phyloP scores from a whole-genome alignment of 73 alveolate species.

The Stentor roeselii region DNA sequence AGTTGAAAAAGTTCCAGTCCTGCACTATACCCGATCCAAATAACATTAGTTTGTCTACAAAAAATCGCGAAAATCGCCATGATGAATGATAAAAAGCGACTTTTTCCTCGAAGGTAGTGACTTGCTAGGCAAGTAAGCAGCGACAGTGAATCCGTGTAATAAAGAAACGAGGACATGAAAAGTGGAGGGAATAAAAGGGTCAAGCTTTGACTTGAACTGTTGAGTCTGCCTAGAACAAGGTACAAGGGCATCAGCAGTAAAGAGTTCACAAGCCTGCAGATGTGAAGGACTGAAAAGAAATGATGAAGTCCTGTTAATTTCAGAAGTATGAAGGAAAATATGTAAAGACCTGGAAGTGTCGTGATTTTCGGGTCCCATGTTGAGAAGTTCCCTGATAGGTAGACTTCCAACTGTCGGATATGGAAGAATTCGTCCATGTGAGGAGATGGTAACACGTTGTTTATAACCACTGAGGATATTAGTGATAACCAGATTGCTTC shows the following conservation, averaged over 20 bases:
- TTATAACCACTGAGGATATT: too few relatives aligned
- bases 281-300: neutral
- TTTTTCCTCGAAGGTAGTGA: constrained; percentile 11
- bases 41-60: constrained; percentile 44
- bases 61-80: constrained; percentile 40
- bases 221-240: neutral
- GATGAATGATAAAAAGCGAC: constrained; percentile 30
- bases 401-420: constrained; percentile 40
- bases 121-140: constrained; percentile 22
- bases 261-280: constrained; percentile 43
- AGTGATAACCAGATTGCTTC: too few relatives aligned
- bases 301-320: constrained; percentile 21
- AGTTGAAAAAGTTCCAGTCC: constrained; percentile 25
- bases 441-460: too few relatives aligned
- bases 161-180: constrained; percentile 37
- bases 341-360: constrained; percentile 51
- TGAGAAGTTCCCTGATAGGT: constrained; percentile 34
- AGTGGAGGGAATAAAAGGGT: constrained; percentile 41
- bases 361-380: constrained; percentile 56
- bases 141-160: constrained; percentile 47
- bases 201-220: neutral
- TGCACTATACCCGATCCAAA: constrained; percentile 44
- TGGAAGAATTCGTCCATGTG: constrained; percentile 53
- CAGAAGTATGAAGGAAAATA: constrained; percentile 29
- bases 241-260: neutral